Percentiles rank a stretch among this genome's conserved stretches.
These are phyloP conservation scores for Cystobasidiopsis lactophilus DNA, from an alignment of 768 basidiomycete genomes.

Conservation along the genomic window DNA sequence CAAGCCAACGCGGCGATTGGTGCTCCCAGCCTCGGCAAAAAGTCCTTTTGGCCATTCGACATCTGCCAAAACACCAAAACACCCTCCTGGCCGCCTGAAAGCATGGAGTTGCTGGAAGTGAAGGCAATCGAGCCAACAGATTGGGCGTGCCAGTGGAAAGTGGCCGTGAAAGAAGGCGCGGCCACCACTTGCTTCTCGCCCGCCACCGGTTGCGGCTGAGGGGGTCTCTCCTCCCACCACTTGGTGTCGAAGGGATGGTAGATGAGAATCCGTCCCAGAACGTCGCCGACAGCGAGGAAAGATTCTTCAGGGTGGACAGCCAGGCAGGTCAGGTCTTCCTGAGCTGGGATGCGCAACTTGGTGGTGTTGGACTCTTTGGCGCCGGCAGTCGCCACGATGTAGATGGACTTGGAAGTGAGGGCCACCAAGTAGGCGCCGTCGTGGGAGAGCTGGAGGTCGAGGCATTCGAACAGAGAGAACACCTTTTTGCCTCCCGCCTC, in stretches of 20 bases:
- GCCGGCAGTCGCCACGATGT: constrained; percentile 37
- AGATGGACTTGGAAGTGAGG: constrained; percentile 51
- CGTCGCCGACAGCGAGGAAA: constrained; percentile 87
- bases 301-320: constrained; percentile 74
- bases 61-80: constrained; percentile 96
- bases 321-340: constrained; percentile 58
- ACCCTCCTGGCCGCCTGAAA: constrained; percentile 85
- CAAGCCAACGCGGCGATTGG: constrained; percentile 52
- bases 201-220: not conserved
- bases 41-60: constrained; percentile 68
- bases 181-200: not conserved
- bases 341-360: constrained; percentile 62
- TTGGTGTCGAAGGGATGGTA: constrained; percentile 60
- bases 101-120: constrained; percentile 65
- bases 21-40: constrained; percentile 74
- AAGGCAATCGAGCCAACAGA: constrained; percentile 69
- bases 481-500: not conserved
- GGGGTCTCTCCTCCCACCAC: constrained; percentile 29
- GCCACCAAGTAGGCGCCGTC: constrained; percentile 59
- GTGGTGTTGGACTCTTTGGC: constrained; percentile 33
- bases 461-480: not conserved
- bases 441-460: constrained; percentile 48
- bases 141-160: constrained; percentile 94
- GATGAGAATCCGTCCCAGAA: constrained; percentile 55
- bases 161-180: constrained; percentile 38